Percentiles rank a stretch among this genome's conserved stretches.
These are phyloP conservation scores for Hemileia vastatrix DNA, from an alignment of 1,284 basidiomycete species.

Conservation along the genomic window DNA sequence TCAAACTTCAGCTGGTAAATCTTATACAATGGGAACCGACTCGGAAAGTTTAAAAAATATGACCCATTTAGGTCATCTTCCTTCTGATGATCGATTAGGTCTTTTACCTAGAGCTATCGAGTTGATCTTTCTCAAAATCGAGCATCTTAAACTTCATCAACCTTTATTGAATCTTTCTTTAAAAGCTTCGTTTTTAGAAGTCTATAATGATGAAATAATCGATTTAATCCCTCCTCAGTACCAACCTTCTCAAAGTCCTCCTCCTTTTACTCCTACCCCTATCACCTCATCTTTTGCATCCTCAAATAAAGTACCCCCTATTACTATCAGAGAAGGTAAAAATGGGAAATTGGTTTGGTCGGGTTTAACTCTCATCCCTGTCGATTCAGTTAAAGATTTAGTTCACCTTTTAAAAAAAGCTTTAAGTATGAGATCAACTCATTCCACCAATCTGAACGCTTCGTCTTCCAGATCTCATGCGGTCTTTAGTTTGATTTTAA, in stretches of 20 bases:
- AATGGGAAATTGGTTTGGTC: constrained; percentile 7
- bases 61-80: too few species aligned
- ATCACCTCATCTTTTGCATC: neutral
- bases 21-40: constrained; percentile 13
- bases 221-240: neutral
- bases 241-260: neutral
- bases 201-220: constrained; percentile 21
- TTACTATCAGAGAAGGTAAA: neutral
- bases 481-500: constrained; percentile 7
- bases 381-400: neutral
- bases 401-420: constrained; percentile 3
- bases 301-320: neutral
- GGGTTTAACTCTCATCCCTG: neutral
- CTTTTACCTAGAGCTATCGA: constrained; percentile 15
- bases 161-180: neutral
- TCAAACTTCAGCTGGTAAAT: constrained; percentile 15
- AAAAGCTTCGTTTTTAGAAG: constrained; percentile 11
- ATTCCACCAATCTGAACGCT: constrained; percentile 5
- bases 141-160: neutral
- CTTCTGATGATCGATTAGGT: neutral
- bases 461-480: constrained; percentile 18
- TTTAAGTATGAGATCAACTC: neutral
- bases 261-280: neutral
- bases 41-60: too few species aligned
- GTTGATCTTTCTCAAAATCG: constrained; percentile 3